These are phyloP conservation scores for Hirsutella minnesotensis DNA, from an alignment of 2,329 filamentous ascomycete genomes.

Conservation along the genomic window DNA sequence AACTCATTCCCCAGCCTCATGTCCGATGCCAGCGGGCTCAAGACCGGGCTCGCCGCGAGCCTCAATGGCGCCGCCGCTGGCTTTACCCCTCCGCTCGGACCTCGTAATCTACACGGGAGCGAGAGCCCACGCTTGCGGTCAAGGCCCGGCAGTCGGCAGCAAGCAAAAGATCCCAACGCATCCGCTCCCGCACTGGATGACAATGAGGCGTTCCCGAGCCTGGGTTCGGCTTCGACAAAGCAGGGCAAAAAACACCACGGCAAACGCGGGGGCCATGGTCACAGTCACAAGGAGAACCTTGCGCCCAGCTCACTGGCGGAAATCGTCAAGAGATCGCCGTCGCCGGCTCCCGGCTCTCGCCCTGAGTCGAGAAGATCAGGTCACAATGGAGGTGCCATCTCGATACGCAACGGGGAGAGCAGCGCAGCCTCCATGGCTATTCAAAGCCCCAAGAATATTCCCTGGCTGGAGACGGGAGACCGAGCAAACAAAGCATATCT, in stretches of 20 bases:
- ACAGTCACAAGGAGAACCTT: constrained; percentile 54
- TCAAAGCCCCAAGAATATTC: constrained; percentile 78
- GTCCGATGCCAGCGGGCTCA: constrained; percentile 45
- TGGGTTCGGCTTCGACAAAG: constrained; percentile 66
- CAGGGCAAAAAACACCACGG: constrained; percentile 85
- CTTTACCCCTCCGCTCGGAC: constrained; percentile 56
- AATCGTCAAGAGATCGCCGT: constrained; percentile 89
- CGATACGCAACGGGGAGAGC: constrained; percentile 59
- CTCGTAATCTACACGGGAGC: constrained; percentile 50
- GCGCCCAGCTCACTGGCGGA: constrained; percentile 75
- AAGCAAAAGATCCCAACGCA: constrained; percentile 45
- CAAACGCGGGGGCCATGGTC: constrained; percentile 74
- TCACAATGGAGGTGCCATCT: constrained; percentile 54
- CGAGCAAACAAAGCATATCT: constrained; percentile 88
- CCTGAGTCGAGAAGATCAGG: constrained; percentile 48
- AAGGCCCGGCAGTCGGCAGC: constrained; percentile 70
- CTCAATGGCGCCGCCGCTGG: constrained; percentile 39
- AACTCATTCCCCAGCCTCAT: constrained; percentile 74
- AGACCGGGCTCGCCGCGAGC: constrained; percentile 39
- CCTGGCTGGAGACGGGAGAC: constrained; percentile 91
- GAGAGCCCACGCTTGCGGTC: constrained; percentile 64
- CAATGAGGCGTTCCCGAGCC: constrained; percentile 84
- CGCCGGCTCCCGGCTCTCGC: constrained; percentile 54
- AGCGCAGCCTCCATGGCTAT: constrained; percentile 75
- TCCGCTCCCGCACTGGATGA: constrained; percentile 76